A percentile compares a stretch with the other conserved stretches of the same genome.
These are phyloP conservation scores for Schizochytrium sp. DNA, from an alignment of 108 stramenopile genomes.

Conservation along the genomic window DNA sequence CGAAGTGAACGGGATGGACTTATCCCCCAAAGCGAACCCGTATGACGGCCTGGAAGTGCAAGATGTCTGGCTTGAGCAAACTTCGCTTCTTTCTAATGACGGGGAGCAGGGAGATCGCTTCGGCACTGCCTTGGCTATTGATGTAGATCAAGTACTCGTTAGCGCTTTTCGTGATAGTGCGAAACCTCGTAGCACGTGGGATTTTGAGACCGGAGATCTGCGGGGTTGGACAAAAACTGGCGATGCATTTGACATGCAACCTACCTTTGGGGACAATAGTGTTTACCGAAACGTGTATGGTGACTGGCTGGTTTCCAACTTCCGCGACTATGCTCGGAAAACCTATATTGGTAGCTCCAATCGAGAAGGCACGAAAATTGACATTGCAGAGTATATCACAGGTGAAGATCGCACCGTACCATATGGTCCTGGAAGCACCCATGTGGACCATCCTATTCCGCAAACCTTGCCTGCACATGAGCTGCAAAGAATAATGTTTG, in stretches of 20 bases:
- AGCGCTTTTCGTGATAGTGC: conserved; percentile 77
- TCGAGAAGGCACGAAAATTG: conserved; percentile 32
- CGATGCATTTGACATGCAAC: conserved; percentile 79
- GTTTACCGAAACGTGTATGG: conserved; percentile 73
- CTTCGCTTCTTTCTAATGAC: conserved; percentile 64
- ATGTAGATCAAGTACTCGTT: conserved; percentile 71
- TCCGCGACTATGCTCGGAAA: conserved; percentile 40
- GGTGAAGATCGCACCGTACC: not conserved
- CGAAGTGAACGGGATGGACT: conserved; percentile 67
- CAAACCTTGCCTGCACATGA: not conserved
- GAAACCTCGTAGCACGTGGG: conserved; percentile 80
- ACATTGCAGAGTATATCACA: conserved; percentile 11
- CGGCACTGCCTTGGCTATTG: conserved; percentile 71
- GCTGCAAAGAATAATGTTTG: not conserved
- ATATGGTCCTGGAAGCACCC: conserved; percentile 59
- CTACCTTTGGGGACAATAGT: conserved; percentile 84
- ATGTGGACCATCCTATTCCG: not conserved
- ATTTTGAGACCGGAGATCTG: conserved; percentile 86
- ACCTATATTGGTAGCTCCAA: conserved; percentile 32
- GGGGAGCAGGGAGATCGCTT: conserved; percentile 72
- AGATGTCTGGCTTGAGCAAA: conserved; percentile 67
- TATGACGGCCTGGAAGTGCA: not conserved
- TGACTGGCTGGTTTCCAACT: conserved; percentile 58
- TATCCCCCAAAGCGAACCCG: conserved; percentile 68
- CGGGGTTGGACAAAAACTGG: conserved; percentile 82